Conservation (phyloP, 805 yeast species). For the Scheffersomyces ergatensis region DNA sequence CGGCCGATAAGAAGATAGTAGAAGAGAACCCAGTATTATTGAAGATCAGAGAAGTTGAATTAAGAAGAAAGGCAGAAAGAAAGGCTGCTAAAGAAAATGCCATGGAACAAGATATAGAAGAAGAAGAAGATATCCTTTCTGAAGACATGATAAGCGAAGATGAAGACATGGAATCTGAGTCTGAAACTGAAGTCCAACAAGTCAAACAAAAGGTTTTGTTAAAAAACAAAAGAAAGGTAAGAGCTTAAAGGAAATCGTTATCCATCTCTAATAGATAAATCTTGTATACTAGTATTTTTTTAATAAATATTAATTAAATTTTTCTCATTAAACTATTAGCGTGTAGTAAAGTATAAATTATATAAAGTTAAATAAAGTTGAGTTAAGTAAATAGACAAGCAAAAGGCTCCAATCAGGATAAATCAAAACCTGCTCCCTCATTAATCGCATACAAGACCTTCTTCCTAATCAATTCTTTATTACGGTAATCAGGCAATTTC, state of each 20-base stretch:
- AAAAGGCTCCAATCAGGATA: conserved; percentile 54
- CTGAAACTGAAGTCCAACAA: conserved; percentile 44
- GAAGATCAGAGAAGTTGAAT: conserved; percentile 90
- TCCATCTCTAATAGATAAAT: too few relatives aligned
- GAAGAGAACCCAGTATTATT: conserved; percentile 86
- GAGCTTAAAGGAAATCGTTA: conserved; percentile 1
- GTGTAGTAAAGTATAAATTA: too few relatives aligned
- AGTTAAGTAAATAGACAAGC: not conserved
- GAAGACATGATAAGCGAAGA: conserved; percentile 41
- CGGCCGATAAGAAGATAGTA: conserved; percentile 83
- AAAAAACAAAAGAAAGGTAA: conserved; percentile 56
- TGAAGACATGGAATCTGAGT: conserved; percentile 37
- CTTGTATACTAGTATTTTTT: too few relatives aligned
- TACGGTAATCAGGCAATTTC: conserved; percentile 78
- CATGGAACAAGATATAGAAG: conserved; percentile 29
- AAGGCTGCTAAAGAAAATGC: conserved; percentile 57
- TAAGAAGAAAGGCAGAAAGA: conserved; percentile 72
- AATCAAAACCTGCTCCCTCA: conserved; percentile 84
- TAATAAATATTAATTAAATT: too few relatives aligned
- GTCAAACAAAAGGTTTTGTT: conserved; percentile 56
- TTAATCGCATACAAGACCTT: conserved; percentile 78
- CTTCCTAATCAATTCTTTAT: conserved; percentile 52
- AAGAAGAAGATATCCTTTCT: conserved; percentile 41
- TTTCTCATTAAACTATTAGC: too few relatives aligned
- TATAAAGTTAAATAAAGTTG: not conserved